These are phyloP conservation scores for Exophiala spinifera DNA, from an alignment of 2,329 filamentous ascomycete species.

Conservation along the genomic window DNA sequence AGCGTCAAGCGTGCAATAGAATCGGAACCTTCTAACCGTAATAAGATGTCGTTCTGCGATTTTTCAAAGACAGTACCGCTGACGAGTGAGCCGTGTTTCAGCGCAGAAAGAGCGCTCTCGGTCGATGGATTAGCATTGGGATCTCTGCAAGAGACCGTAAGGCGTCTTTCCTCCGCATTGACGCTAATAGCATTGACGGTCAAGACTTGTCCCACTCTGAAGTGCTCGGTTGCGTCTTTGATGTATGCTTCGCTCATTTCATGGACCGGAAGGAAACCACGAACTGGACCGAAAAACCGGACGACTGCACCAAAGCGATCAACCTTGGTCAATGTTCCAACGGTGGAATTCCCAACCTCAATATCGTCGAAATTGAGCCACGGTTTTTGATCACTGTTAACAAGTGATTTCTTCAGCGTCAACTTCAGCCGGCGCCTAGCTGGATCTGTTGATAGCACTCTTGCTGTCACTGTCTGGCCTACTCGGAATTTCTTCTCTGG, in stretches of 20 bases:
- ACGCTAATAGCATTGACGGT: slow-evolving; percentile 84
- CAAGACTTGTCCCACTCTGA: slow-evolving; percentile 84
- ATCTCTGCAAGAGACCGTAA: slow-evolving; percentile 92
- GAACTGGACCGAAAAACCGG: slow-evolving; percentile 82
- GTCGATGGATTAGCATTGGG: slow-evolving; percentile 47
- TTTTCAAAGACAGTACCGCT: slow-evolving; percentile 79
- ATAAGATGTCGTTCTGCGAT: slow-evolving; percentile 68
- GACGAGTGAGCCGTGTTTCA: slow-evolving; percentile 72
- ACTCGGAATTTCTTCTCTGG: slow-evolving; percentile 96
- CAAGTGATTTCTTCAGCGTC: slow-evolving; percentile 89
- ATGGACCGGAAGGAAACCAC: slow-evolving; percentile 83
- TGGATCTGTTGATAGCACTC: slow-evolving; percentile 76
- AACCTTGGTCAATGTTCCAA: slow-evolving; percentile 83
- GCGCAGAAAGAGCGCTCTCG: slow-evolving; percentile 26
- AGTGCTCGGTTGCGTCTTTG: slow-evolving; percentile 82
- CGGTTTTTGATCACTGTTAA: slow-evolving; percentile 81
- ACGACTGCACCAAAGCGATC: slow-evolving; percentile 77
- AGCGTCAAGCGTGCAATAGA: slow-evolving; percentile 75
- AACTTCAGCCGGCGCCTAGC: slow-evolving; percentile 76
- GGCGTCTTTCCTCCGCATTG: slow-evolving; percentile 64
- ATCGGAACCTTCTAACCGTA: slow-evolving; percentile 71
- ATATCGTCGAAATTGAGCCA: slow-evolving; percentile 77
- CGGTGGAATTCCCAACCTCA: slow-evolving; percentile 69
- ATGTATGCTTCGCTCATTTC: slow-evolving; percentile 99
- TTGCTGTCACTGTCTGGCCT: slow-evolving; percentile 76